Evolutionary conservation across 257 asterid genomes (phyloP).

Genomic region (Solanum ossicruentum): DNA sequence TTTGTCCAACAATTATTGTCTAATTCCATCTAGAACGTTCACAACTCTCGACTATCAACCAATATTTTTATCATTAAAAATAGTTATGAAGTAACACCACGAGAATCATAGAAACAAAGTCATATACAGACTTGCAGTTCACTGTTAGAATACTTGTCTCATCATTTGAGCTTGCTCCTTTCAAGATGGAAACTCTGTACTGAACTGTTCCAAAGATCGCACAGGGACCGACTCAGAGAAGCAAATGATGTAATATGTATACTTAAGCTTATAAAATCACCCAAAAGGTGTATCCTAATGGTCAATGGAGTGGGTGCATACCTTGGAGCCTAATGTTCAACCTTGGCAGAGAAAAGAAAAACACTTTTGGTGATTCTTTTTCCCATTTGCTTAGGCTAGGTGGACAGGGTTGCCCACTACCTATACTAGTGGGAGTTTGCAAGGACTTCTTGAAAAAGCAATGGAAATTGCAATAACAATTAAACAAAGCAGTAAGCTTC

Average conservation of each 20-base stretch:
- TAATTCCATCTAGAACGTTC: background rate
- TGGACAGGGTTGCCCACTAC: background rate
- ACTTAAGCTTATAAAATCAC: background rate
- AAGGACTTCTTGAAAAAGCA: background rate
- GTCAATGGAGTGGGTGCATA: background rate
- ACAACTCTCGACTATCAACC: background rate
- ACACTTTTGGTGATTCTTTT: background rate
- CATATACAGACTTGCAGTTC: background rate
- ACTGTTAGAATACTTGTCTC: background rate
- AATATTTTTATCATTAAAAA: background rate
- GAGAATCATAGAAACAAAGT: background rate
- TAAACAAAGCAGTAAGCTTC: background rate
- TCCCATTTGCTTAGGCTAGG: background rate
- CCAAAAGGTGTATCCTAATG: background rate
- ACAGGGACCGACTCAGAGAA: background rate
- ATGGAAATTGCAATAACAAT: background rate
- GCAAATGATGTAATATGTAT: background rate
- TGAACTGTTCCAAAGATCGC: background rate
- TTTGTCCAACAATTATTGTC: background rate
- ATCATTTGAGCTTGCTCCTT: background rate
- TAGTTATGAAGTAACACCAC: background rate
- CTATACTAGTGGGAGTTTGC: background rate
- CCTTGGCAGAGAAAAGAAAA: background rate
- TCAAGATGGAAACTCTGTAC: background rate
- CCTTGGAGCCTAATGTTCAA: background rate